Percentiles rank a stretch among this genome's conserved stretches.
phyloP scores from a whole-genome alignment of 1,284 basidiomycete genomes.

The Leccinum huronense region DNA sequence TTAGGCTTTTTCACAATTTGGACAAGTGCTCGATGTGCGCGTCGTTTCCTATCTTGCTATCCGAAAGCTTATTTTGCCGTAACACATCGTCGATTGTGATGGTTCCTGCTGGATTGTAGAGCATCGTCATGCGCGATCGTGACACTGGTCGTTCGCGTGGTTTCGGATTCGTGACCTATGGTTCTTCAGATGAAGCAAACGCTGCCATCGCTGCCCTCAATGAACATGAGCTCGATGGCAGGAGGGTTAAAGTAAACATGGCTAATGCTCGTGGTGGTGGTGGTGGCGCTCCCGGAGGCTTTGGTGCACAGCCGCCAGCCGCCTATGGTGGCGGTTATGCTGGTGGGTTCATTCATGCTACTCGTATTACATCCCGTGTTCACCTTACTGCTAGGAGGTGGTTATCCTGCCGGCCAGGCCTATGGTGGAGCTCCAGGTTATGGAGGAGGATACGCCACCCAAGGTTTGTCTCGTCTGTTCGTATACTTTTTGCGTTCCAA shows the following conservation, averaged over 20 bases:
- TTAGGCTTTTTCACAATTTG: slow-evolving; percentile 72
- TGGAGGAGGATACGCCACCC: slow-evolving; percentile 16
- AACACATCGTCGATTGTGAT: slow-evolving; percentile 12
- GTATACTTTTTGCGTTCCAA: slow-evolving; percentile 2
- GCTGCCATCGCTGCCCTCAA: slow-evolving; percentile 79
- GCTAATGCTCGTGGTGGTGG: slow-evolving; percentile 80
- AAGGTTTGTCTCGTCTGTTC: slow-evolving; percentile 16
- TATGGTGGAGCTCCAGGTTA: slow-evolving; percentile 28
- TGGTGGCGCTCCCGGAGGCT: slow-evolving; percentile 34
- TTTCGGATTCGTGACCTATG: slow-evolving; percentile 93
- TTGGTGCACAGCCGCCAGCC: slow-evolving; percentile 21
- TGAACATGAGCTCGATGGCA: slow-evolving; percentile 92
- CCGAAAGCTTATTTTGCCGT: slow-evolving; percentile 25
- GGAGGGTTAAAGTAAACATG: slow-evolving; percentile 91
- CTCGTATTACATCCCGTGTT: background rate
- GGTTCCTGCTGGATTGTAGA: slow-evolving; percentile 44
- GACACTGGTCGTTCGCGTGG: slow-evolving; percentile 95
- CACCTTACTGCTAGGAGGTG: slow-evolving; percentile 17
- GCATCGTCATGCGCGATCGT: slow-evolving; percentile 97
- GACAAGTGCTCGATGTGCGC: slow-evolving; percentile 77
- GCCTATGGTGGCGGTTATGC: slow-evolving; percentile 32
- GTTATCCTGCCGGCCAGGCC: slow-evolving; percentile 19
- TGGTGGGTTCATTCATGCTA: slow-evolving; percentile 13
- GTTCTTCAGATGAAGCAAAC: slow-evolving; percentile 63
- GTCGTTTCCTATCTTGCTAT: slow-evolving; percentile 39